These are phyloP conservation scores for Casuarina equisetifolia DNA, from an alignment of 306 rosid genomes.

Conservation along the genomic window DNA sequence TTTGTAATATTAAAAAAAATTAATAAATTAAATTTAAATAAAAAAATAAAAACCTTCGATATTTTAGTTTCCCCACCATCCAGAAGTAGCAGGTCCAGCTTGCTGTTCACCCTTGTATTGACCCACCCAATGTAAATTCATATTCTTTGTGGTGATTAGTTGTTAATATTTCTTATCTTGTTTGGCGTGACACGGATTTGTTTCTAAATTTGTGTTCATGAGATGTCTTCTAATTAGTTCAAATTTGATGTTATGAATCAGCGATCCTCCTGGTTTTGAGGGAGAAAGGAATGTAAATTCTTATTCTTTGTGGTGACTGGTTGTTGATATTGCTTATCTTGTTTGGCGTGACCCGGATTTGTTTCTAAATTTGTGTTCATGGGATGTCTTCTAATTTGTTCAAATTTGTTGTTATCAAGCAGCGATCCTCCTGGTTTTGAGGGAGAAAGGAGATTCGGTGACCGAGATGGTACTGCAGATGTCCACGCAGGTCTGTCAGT, in stretches of 20 bases:
- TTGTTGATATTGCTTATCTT: neutral
- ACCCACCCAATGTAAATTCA: slow-evolving; percentile 34
- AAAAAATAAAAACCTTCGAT: no score
- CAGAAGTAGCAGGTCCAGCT: slow-evolving; percentile 50
- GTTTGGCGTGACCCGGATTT: neutral
- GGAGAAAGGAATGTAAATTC: slow-evolving; percentile 45
- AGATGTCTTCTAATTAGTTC: neutral
- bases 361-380: neutral
- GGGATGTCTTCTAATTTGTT: neutral
- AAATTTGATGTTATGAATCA: slow-evolving; percentile 8
- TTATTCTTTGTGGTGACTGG: neutral
- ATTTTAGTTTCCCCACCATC: slow-evolving; percentile 46
- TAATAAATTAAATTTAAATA: no score
- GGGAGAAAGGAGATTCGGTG: slow-evolving; percentile 45
- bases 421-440: slow-evolving; percentile 55
- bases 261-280: slow-evolving; percentile 52
- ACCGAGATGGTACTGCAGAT: slow-evolving; percentile 49
- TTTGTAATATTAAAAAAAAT: no score
- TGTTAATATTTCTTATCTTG: neutral
- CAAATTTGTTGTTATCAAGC: neutral
- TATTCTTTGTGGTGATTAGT: neutral
- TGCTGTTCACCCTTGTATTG: slow-evolving; percentile 36
- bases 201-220: neutral
- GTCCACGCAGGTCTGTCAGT: slow-evolving; percentile 51
- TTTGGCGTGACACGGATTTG: neutral